Conservation (phyloP, 2,329 filamentous ascomycete species). For the Metarhizium album region DNA sequence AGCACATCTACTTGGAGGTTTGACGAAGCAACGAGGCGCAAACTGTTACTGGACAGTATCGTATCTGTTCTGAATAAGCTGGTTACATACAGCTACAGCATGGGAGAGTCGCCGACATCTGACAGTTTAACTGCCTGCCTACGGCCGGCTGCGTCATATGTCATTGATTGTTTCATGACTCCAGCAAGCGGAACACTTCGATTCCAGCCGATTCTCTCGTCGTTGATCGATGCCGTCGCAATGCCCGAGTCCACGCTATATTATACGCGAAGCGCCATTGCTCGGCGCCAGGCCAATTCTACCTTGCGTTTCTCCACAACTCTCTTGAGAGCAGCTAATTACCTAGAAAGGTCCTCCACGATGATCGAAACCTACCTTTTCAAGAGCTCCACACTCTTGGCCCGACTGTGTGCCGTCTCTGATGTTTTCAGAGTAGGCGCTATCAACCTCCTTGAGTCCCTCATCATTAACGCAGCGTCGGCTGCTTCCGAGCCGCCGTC, state of each 20-base stretch:
- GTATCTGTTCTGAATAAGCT: conserved; percentile 61
- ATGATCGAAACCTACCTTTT: conserved; percentile 70
- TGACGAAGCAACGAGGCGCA: conserved; percentile 53
- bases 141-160: conserved; percentile 60
- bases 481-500: conserved; percentile 72
- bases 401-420: conserved; percentile 62
- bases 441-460: conserved; percentile 58
- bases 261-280: conserved; percentile 39
- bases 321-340: conserved; percentile 58
- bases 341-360: conserved; percentile 50
- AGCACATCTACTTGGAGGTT: conserved; percentile 83
- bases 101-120: conserved; percentile 47
- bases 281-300: conserved; percentile 51
- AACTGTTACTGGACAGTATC: conserved; percentile 57
- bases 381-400: conserved; percentile 65
- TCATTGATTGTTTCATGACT: conserved; percentile 68
- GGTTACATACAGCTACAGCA: conserved; percentile 61
- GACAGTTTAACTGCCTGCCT: conserved; percentile 49
- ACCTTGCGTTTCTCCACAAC: conserved; percentile 57
- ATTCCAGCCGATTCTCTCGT: conserved; percentile 65
- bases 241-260: conserved; percentile 54
- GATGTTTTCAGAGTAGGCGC: conserved; percentile 55
- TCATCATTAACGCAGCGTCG: conserved; percentile 61
- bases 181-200: conserved; percentile 58
- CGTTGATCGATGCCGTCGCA: conserved; percentile 40